Evolutionary conservation across 2,329 filamentous ascomycete genomes (phyloP), one percentile per base, ranked within the genome.

Genomic region (Monilinia fructicola): DNA sequence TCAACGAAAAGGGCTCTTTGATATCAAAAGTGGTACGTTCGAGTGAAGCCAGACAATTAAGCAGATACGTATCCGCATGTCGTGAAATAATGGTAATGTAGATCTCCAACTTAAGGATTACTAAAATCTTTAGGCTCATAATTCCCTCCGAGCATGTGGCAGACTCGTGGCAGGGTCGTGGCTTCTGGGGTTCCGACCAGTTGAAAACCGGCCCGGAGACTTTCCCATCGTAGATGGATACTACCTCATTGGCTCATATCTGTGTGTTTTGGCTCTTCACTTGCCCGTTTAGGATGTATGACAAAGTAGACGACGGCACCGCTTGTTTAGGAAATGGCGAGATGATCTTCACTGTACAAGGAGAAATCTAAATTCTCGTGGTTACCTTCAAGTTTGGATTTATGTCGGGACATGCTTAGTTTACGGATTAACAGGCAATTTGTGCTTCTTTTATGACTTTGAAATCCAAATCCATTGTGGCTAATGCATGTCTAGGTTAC

Each of bases 141-240:
- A n/a, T 5, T 35, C 38, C 4, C 50, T 40, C 58, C n/a, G 9
- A 61, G 14, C 58, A 61, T 46, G n/a, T 60, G 56, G 56, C 28
- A 35, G 21, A 35, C 42, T 48, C 42, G 28, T 12, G n/a, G 56
- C 44, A 44, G 56, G 11, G 21, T 48, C 42, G 44, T 60, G 56
- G 9, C 42, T 35, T 14, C 21, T 38, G 48, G n/a, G 31, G 46
- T 23, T 16, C 58, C 28, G 28, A 9, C 44, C 28, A 38, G 28
- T 38, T 52, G 31, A 35, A 35, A 31, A 31, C 50, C 7, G 26
- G 14, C n/a, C 56, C 35, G 42, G 16, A 21, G 42, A 31, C 56
- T 14, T 59, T 42, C 12, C 42, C 12, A 26, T 59, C 11, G 10
- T 61, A 2, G 44, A 48, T 50, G 31, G 31, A 21, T 4, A 40